These are phyloP conservation scores for Lactarius psammicola DNA, from an alignment of 768 basidiomycete species.

Conservation along the genomic window DNA sequence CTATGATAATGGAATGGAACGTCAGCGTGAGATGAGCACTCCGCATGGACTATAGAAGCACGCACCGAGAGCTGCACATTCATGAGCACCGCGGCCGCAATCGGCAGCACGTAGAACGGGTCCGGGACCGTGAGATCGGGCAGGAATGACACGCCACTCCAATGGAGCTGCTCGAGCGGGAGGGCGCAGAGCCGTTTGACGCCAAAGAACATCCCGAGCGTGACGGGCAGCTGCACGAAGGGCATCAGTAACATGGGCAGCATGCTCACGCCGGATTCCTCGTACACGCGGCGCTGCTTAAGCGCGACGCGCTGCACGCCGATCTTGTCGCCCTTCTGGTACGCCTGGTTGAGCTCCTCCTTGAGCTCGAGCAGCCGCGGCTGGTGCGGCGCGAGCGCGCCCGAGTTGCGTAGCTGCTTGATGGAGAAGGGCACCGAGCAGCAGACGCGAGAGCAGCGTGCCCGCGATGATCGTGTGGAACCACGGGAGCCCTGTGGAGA, in stretches of 20 bases:
- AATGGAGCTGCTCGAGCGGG: conserved; percentile 70
- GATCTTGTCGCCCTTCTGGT: conserved; percentile 39
- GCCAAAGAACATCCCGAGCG: conserved; percentile 81
- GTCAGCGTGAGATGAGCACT: not conserved
- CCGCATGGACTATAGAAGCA: conserved; percentile 5
- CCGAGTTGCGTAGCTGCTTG: conserved; percentile 53
- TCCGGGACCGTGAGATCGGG: conserved; percentile 78
- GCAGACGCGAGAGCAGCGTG: conserved; percentile 57
- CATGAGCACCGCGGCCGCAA: conserved; percentile 54
- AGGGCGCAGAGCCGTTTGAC: conserved; percentile 66
- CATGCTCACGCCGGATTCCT: conserved; percentile 64
- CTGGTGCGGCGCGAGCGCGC: conserved; percentile 60
- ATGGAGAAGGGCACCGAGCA: conserved; percentile 63
- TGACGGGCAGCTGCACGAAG: conserved; percentile 71
- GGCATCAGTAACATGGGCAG: conserved; percentile 52
- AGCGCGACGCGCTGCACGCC: conserved; percentile 44
- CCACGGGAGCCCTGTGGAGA: conserved; percentile 73
- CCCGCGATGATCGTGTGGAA: conserved; percentile 76
- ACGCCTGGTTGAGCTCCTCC: conserved; percentile 43
- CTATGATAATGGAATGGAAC: conserved; percentile 38
- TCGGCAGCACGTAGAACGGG: conserved; percentile 72
- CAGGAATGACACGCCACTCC: conserved; percentile 72
- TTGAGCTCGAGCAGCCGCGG: conserved; percentile 55
- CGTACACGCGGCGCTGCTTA: conserved; percentile 53
- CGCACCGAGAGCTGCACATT: conserved; percentile 70